These are phyloP conservation scores for Thraustochytrium sp. DNA, from an alignment of 352 stramenopile species.

Conservation along the genomic window DNA sequence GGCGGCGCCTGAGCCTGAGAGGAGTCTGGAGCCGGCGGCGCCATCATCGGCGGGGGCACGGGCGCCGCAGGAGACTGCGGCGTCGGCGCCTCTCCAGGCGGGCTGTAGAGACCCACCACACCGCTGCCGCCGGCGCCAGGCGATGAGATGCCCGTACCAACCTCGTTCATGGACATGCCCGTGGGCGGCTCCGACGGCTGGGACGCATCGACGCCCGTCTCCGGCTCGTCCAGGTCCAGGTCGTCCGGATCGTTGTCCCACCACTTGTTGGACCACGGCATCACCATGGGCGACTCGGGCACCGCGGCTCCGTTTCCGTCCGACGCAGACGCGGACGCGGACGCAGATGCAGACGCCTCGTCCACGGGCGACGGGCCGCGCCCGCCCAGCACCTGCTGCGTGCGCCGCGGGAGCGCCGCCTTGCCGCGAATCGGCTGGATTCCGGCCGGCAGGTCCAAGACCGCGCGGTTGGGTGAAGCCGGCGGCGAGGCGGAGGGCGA, in stretches of 20 bases:
- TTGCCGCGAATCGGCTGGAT: too few species aligned
- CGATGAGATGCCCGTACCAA: background rate
- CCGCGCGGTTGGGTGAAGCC: too few species aligned
- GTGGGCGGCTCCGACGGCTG: background rate
- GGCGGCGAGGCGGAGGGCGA: too few species aligned
- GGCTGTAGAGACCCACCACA: background rate
- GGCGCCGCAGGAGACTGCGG: background rate
- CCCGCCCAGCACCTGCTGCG: too few species aligned
- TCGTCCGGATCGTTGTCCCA: conserved; percentile 12
- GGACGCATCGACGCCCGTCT: background rate
- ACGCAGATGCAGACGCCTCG: too few species aligned
- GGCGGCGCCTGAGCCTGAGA: background rate
- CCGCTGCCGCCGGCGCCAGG: background rate
- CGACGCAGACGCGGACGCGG: too few species aligned
- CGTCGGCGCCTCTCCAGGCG: background rate
- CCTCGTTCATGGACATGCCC: background rate
- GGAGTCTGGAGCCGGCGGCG: background rate
- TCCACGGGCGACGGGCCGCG: too few species aligned
- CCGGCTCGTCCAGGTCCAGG: background rate
- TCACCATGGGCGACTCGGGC: background rate
- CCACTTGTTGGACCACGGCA: conserved; percentile 7
- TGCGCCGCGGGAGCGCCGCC: too few species aligned
- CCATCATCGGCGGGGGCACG: background rate
- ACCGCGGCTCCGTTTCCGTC: background rate
- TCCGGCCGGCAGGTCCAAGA: too few species aligned